Conservation (phyloP, 2,329 filamentous ascomycete genomes). For the Stagonosporopsis chrysanthemi region DNA sequence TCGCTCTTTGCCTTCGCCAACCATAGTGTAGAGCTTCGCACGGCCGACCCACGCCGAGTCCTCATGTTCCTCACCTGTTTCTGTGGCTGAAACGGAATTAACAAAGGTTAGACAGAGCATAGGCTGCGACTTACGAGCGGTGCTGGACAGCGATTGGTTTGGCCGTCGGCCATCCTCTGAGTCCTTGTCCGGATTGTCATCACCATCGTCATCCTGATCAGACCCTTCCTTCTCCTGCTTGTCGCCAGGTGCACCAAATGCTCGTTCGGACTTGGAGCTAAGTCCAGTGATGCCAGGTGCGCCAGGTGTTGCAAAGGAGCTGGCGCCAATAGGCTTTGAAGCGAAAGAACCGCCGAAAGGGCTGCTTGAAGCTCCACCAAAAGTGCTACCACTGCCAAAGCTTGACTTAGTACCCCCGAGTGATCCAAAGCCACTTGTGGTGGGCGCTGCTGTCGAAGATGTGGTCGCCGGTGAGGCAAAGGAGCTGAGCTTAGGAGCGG, state of each 20-base stretch:
- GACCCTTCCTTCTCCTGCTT: conserved; percentile 57
- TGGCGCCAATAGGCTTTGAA: conserved; percentile 54
- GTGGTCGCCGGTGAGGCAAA: conserved; percentile 35
- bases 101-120: conserved; percentile 1
- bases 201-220: conserved; percentile 62
- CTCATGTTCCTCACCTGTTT: conserved; percentile 89
- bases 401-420: conserved; percentile 44
- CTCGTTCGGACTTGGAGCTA: conserved; percentile 69
- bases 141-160: conserved; percentile 6
- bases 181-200: conserved; percentile 30
- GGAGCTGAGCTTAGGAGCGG: conserved; percentile 38
- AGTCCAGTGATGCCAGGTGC: conserved; percentile 56
- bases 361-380: conserved; percentile 52
- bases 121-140: conserved; percentile 11
- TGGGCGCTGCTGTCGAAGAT: conserved; percentile 19
- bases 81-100: conserved; percentile 60
- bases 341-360: conserved; percentile 39
- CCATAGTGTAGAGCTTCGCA: conserved; percentile 84
- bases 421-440: conserved; percentile 42
- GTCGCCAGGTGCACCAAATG: conserved; percentile 78
- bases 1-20: conserved; percentile 59
- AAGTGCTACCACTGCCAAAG: conserved; percentile 47
- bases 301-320: conserved; percentile 73
- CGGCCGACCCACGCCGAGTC: conserved; percentile 76
- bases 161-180: conserved; percentile 44